Base-by-base conservation (phyloP, 352 stramenopile genomes). In the Phytopythium ostracodes region DNA sequence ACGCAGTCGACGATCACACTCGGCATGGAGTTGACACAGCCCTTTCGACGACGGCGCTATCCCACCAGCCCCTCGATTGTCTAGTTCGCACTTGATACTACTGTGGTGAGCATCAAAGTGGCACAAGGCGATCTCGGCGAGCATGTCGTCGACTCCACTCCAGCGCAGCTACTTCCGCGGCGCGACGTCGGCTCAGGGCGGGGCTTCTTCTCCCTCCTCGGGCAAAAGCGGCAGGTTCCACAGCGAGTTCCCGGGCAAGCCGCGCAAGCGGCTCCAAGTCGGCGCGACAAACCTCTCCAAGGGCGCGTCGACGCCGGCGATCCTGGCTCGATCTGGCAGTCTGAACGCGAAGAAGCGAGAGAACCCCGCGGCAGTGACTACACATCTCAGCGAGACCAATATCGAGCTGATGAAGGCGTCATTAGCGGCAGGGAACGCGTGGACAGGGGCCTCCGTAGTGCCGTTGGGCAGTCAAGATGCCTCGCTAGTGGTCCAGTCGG, bases 241-340 rank as follows among this genome's bases (percentile, higher is more conserved):
- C 38, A 52, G 69, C 17, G 75, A 89, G 27, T 67, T 87, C 53
- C 80, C 78, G 49, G 69, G 69, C 24, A 77, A 76, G 18, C 73
- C 87, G 49, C 71, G 77, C 60, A 88, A 88, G 56, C 72, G 85
- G 10, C 49, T 92, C n/a, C 85, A 91, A 59, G 80, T 94, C n/a
- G 85, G 84, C 5, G 63, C 72, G 7, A 94, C 82, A 0, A 94
- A 94, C 56, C 60, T 91, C 29, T 59, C 60, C 2, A 81, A 78
- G 42, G 72, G 63, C 56, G 50, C 57, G 24, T 73, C 71, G 0
- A 58, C 67, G 10, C 49, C 61, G 0, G 56, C 70, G 33, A 56
- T 67, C 22, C 58, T 58, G 31, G 5, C 27, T 15, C 33, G 54
- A 25, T 20, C 24, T 58, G 54, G 54, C 7, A 50, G 36, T 38